Evolutionary conservation across 2,329 filamentous ascomycete genomes (phyloP).

Genomic region (Aureobasidium sp.): DNA sequence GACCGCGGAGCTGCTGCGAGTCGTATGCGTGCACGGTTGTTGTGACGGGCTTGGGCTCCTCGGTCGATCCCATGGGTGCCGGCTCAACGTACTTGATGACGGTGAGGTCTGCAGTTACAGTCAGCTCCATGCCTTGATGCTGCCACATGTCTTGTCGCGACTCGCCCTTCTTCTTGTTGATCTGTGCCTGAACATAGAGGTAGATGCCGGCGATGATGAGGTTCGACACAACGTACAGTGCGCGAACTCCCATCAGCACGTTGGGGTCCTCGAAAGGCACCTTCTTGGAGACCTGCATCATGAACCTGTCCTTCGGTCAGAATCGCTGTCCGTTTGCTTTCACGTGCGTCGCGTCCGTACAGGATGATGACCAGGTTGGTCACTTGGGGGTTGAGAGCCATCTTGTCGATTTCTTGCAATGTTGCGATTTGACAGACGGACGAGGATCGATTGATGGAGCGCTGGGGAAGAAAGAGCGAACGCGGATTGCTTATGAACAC

Average conservation of each 20-base stretch:
- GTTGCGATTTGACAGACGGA: slow-evolving; percentile 1
- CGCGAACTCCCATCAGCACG: slow-evolving; percentile 58
- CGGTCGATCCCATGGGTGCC: slow-evolving; percentile 81
- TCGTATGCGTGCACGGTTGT: slow-evolving; percentile 97
- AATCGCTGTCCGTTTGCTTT: neutral
- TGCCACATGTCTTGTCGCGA: neutral
- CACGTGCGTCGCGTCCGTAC: slow-evolving; percentile 21
- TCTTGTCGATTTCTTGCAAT: slow-evolving; percentile 10
- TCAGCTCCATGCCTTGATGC: slow-evolving; percentile 10
- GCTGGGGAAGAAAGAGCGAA: slow-evolving; percentile 10
- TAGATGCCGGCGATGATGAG: slow-evolving; percentile 79
- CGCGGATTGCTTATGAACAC: slow-evolving; percentile 4
- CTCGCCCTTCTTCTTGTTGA: slow-evolving; percentile 95
- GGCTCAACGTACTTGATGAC: slow-evolving; percentile 99
- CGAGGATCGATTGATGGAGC: slow-evolving; percentile 6
- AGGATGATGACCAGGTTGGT: slow-evolving; percentile 92
- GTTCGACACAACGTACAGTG: slow-evolving; percentile 63
- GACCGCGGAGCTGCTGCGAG: slow-evolving; percentile 69
- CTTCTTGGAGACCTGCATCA: slow-evolving; percentile 98
- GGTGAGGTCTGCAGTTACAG: slow-evolving; percentile 64
- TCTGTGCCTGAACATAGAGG: slow-evolving; percentile 73
- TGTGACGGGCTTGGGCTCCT: slow-evolving; percentile 92
- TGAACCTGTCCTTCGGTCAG: slow-evolving; percentile 44
- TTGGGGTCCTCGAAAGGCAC: slow-evolving; percentile 88
- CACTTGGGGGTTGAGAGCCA: slow-evolving; percentile 18